Percentiles rank a stretch among this genome's conserved stretches.
Evolutionary conservation across 805 yeast species (phyloP).

Genomic region (Kuraishia molischiana): DNA sequence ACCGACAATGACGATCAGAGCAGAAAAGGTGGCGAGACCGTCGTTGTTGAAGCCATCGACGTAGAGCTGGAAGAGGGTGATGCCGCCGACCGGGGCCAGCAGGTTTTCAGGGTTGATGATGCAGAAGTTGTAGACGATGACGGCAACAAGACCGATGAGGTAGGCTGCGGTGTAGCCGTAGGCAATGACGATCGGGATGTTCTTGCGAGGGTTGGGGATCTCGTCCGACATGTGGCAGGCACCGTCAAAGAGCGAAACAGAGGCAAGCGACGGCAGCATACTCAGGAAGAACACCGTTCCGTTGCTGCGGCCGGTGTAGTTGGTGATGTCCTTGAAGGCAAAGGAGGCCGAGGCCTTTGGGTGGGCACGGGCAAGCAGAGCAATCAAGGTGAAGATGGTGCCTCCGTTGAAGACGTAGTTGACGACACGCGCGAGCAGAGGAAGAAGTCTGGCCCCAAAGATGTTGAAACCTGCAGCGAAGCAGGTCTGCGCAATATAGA

Average conservation of each 20-base stretch:
- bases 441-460: background rate
- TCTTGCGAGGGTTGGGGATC: background rate
- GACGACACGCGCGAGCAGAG: background rate
- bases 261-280: background rate
- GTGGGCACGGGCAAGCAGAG: background rate
- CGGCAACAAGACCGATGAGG: background rate
- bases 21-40: background rate
- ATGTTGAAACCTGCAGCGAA: background rate
- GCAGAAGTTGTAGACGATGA: background rate
- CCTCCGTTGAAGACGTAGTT: background rate
- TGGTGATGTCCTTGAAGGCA: background rate
- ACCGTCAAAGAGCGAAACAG: background rate
- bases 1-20: background rate
- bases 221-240: background rate
- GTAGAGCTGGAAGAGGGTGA: background rate
- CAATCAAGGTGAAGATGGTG: background rate
- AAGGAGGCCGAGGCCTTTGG: background rate
- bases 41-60: background rate
- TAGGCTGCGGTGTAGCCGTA: background rate
- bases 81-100: background rate
- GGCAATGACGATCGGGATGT: background rate
- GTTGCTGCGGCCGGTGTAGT: background rate
- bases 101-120: slow-evolving; percentile 3
- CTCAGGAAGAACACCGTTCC: background rate
- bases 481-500: background rate